These are phyloP conservation scores for Sparassis latifolia DNA, from an alignment of 1,284 basidiomycete species.

Conservation along the genomic window DNA sequence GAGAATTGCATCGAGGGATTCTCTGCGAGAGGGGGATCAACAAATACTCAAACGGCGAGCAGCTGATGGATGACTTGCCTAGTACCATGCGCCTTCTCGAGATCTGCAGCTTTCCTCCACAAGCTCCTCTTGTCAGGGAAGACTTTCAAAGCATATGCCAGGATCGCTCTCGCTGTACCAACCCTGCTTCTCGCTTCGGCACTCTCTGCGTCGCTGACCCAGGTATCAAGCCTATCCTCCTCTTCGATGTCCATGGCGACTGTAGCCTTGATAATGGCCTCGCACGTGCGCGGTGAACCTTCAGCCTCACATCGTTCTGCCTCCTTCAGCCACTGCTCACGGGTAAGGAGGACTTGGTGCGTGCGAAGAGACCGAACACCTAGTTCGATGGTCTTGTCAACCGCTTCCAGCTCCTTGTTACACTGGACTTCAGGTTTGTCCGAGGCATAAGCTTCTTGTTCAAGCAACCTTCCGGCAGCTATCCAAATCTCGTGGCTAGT, in stretches of 20 bases:
- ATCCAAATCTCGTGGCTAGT: conserved; percentile 99
- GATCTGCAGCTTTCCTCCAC: conserved; percentile 87
- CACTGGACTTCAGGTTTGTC: conserved; percentile 49
- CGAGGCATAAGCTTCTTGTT: conserved; percentile 63
- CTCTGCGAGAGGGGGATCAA: conserved; percentile 34
- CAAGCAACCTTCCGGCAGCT: conserved; percentile 85
- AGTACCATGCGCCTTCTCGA: conserved; percentile 88
- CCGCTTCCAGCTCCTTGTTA: conserved; percentile 58
- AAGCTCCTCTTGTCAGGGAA: conserved; percentile 80
- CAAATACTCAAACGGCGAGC: background rate
- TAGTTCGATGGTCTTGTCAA: conserved; percentile 85
- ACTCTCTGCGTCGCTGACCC: conserved; percentile 88
- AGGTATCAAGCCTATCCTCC: conserved; percentile 85
- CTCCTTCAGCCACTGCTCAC: conserved; percentile 96
- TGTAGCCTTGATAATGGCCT: conserved; percentile 94
- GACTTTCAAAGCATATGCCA: conserved; percentile 88
- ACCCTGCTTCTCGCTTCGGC: conserved; percentile 73
- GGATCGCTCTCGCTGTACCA: conserved; percentile 80
- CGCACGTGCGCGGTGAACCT: conserved; percentile 80
- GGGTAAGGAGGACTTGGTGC: conserved; percentile 83
- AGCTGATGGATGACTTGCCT: conserved; percentile 34
- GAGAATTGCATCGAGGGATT: conserved; percentile 80
- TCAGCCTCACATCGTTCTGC: conserved; percentile 90
- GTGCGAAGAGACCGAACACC: conserved; percentile 76
- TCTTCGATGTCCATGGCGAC: conserved; percentile 94